Evolutionary conservation across 2,329 filamentous ascomycete species (phyloP).

Genomic region (Exophiala dermatitidis): DNA sequence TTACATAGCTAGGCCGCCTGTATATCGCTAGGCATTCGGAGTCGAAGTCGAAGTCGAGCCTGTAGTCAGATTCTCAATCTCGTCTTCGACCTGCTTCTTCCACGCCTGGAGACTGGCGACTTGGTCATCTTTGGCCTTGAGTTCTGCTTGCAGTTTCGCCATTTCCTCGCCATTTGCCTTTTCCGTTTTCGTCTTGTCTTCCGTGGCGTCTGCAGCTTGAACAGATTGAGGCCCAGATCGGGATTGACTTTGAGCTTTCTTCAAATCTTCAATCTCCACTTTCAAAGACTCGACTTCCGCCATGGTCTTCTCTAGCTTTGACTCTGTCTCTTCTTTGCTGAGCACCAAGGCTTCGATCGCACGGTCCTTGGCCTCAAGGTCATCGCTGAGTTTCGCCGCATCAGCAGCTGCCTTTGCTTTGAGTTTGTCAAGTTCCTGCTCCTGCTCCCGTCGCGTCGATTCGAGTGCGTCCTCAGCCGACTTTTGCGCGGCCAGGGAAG

Average conservation of each 20-base stretch:
- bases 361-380: constrained; percentile 10
- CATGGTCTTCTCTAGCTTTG: constrained; percentile 1
- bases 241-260: no score
- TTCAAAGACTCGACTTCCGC: background rate
- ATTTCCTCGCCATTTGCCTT: constrained; percentile 1
- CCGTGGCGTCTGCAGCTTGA: constrained; percentile 3
- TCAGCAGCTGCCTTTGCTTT: constrained; percentile 7
- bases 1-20: no score
- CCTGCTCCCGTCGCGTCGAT: constrained; percentile 4
- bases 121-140: constrained; percentile 9
- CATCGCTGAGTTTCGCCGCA: constrained; percentile 2
- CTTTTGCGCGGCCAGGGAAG: background rate
- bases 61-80: constrained; percentile 1
- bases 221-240: background rate
- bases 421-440: constrained; percentile 8
- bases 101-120: constrained; percentile 12
- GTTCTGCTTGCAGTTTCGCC: constrained; percentile 4
- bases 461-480: constrained; percentile 9
- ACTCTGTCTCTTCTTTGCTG: constrained; percentile 11
- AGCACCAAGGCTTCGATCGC: constrained; percentile 7
- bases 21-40: background rate
- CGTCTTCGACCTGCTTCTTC: constrained; percentile 14
- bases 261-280: background rate
- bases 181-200: constrained; percentile 2
- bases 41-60: no score